Evolutionary conservation across 768 basidiomycete genomes (phyloP).

Genomic region (Tricholoma terreum): DNA sequence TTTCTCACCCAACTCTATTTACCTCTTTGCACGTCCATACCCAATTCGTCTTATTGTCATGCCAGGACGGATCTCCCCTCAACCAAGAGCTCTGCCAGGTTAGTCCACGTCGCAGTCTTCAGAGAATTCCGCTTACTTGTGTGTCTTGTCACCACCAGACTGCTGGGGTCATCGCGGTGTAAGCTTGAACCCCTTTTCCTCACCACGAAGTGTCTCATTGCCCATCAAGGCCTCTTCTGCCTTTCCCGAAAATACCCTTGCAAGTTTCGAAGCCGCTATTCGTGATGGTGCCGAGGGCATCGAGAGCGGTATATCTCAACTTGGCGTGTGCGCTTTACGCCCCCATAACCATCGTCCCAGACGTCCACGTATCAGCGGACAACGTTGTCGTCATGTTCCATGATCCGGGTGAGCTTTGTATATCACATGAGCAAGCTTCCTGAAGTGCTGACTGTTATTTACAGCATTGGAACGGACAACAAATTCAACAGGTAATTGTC

Average conservation of each 20-base stretch:
- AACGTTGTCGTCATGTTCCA: conserved; percentile 93
- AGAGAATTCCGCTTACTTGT: not conserved
- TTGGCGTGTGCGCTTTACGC: conserved; percentile 31
- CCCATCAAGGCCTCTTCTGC: conserved; percentile 69
- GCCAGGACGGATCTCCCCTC: conserved; percentile 3
- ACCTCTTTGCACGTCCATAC: not conserved
- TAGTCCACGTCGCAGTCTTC: conserved; percentile 4
- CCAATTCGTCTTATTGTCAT: not conserved
- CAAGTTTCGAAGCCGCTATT: conserved; percentile 93
- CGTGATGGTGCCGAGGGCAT: conserved; percentile 94
- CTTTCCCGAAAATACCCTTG: conserved; percentile 92
- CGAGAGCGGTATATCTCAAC: conserved; percentile 82
- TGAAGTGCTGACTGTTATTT: conserved; percentile 4
- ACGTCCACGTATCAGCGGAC: conserved; percentile 92
- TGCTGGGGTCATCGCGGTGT: conserved; percentile 65
- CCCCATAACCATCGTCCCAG: conserved; percentile 62
- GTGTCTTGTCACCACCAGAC: conserved; percentile 36
- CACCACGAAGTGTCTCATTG: not conserved
- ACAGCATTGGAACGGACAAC: conserved; percentile 77
- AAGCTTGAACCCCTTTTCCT: conserved; percentile 16
- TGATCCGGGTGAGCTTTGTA: conserved; percentile 62
- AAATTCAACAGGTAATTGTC: conserved; percentile 55
- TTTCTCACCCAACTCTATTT: not conserved
- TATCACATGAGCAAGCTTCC: conserved; percentile 13
- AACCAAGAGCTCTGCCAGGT: conserved; percentile 29